These are phyloP conservation scores for Boletus sp. DNA, from an alignment of 768 basidiomycete genomes.

Conservation along the genomic window DNA sequence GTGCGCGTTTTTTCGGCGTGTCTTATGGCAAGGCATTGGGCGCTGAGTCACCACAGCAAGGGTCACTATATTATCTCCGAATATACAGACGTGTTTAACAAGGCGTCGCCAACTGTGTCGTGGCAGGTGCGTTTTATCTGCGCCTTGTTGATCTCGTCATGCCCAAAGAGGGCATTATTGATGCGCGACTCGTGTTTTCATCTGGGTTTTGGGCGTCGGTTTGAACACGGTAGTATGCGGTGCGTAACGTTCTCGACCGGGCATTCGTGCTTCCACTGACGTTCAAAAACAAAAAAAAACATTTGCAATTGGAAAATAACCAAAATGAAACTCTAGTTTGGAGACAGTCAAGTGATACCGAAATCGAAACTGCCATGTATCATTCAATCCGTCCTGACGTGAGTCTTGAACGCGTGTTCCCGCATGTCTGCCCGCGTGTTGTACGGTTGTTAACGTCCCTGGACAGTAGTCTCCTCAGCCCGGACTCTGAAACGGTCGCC, in stretches of 20 bases:
- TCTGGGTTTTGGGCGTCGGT: not conserved
- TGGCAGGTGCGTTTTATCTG: constrained; percentile 59
- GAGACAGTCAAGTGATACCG: constrained; percentile 67
- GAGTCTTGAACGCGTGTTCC: constrained; percentile 9
- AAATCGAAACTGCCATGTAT: constrained; percentile 71
- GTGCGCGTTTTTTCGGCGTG: constrained; percentile 37
- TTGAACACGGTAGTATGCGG: constrained; percentile 52
- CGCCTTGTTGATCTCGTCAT: constrained; percentile 2
- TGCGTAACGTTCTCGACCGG: constrained; percentile 36
- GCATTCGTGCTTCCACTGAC: constrained; percentile 2
- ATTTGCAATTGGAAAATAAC: not conserved
- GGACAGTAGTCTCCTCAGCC: constrained; percentile 66
- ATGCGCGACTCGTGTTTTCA: not conserved
- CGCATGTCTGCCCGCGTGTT: not conserved
- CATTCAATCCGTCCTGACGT: constrained; percentile 74
- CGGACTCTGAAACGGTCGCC: constrained; percentile 69
- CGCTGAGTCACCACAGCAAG: constrained; percentile 33
- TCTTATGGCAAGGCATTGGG: not conserved
- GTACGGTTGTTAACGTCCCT: not conserved
- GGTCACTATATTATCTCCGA: constrained; percentile 78
- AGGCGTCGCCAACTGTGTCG: constrained; percentile 59
- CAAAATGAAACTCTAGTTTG: constrained; percentile 52
- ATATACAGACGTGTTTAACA: constrained; percentile 65
- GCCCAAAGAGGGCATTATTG: constrained; percentile 21
- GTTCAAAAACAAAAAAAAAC: not conserved